These are phyloP conservation scores for Suhomyces pyralidae DNA, from an alignment of 805 yeast genomes.

Conservation along the genomic window DNA sequence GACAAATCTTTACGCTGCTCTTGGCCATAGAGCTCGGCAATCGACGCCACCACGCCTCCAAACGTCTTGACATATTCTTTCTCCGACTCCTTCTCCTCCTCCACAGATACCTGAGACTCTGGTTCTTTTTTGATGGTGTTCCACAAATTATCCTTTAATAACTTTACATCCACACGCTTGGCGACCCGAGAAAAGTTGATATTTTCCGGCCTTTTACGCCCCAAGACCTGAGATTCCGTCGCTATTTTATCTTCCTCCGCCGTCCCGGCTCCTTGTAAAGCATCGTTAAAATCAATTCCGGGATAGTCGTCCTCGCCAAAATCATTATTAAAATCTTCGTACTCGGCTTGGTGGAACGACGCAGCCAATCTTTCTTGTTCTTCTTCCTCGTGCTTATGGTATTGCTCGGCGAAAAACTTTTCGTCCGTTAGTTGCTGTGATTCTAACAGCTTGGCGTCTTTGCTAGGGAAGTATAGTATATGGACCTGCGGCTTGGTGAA, in stretches of 20 bases:
- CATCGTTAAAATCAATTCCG: slow-evolving; percentile 44
- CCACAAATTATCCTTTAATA: slow-evolving; percentile 77
- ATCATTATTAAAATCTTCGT: slow-evolving; percentile 38
- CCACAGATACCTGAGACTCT: neutral
- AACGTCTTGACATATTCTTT: slow-evolving; percentile 34
- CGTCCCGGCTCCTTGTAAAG: slow-evolving; percentile 27
- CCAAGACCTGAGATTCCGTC: slow-evolving; percentile 20
- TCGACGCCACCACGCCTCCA: slow-evolving; percentile 44
- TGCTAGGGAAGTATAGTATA: slow-evolving; percentile 21
- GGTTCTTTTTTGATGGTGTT: slow-evolving; percentile 35
- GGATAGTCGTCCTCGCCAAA: slow-evolving; percentile 34
- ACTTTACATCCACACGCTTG: slow-evolving; percentile 73
- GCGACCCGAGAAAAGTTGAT: slow-evolving; percentile 67
- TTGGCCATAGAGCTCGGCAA: slow-evolving; percentile 51
- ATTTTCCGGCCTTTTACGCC: slow-evolving; percentile 36
- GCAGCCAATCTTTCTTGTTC: slow-evolving; percentile 36
- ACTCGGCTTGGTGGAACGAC: slow-evolving; percentile 39
- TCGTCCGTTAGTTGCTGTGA: slow-evolving; percentile 53
- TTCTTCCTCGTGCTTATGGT: slow-evolving; percentile 40
- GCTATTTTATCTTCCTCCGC: slow-evolving; percentile 12
- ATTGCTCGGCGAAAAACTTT: slow-evolving; percentile 68
- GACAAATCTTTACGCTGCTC: slow-evolving; percentile 66
- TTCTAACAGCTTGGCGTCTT: slow-evolving; percentile 13
- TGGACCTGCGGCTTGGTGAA: slow-evolving; percentile 63
- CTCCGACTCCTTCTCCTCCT: slow-evolving; percentile 1